Base-by-base conservation (phyloP, 441 rosid species). In the Bruguiera hainesii region DNA sequence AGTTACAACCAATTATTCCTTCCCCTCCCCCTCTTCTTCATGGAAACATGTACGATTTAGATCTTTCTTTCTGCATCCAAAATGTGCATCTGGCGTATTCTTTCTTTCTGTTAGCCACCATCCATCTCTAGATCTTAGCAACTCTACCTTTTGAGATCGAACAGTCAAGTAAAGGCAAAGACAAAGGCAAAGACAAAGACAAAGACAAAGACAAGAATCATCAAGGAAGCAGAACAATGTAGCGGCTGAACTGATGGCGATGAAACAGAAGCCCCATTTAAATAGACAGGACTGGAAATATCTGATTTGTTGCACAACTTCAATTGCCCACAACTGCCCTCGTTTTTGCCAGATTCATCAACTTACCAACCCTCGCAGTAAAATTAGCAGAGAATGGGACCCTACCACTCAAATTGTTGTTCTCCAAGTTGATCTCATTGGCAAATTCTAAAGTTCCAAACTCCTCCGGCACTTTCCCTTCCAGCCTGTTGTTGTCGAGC, bases 371-470 rank as follows among this genome's bases (percentile, higher is more conserved):
- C 63, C 71, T 16, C 81, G 84, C 21, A n/a, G 80, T 73, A 59
- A 88, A 84, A n/a, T 76, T 57, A 1, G 77, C 82, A 42, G 85
- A 66, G 56, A 86, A 86, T 0, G 85, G 88, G 42, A 80, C 51
- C 63, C 75, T 74, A 5, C 92, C 90, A 18, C 80, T 83, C 69
- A 89, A 67, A 69, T 81, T 87, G 69, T 87, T 89, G 80, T 87
- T 85, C 79, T 87, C 87, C 73, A 85, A 72, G 67, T 85, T 82
- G 73, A 87, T 84, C 71, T 87, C 95, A 6, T 67, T 63, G 1
- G 55, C 77, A 60, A 64, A 78, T 3, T 80, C 82, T 63, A 81
- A 37, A 49, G 58, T 21, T 11, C 81, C 85, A 16, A 89, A 65
- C 74, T 82, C 86, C 61, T 70, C 63, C 0, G 90, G 89, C 71